Percentiles rank a stretch among this genome's conserved stretches.
These are phyloP conservation scores for Sophora flavescens DNA, from an alignment of 306 rosid genomes.

Conservation along the genomic window DNA sequence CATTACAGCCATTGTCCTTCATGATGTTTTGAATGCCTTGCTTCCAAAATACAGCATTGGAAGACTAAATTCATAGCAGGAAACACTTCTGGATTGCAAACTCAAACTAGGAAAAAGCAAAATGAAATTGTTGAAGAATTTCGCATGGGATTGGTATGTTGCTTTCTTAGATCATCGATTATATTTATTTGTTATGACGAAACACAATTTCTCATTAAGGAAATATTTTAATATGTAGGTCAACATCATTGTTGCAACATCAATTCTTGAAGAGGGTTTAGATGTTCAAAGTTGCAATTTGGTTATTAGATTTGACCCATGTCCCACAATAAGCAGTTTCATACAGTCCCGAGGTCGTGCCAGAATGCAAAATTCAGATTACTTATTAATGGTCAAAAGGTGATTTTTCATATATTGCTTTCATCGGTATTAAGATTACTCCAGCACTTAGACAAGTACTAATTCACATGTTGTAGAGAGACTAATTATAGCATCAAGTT, in stretches of 20 bases:
- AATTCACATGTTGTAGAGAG: constrained; percentile 26
- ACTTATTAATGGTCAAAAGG: constrained; percentile 82
- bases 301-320: constrained; percentile 91
- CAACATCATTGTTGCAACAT: constrained; percentile 90
- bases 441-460: not conserved
- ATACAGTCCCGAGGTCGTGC: constrained; percentile 97
- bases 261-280: constrained; percentile 95
- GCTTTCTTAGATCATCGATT: constrained; percentile 11
- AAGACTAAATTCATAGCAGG: constrained; percentile 83
- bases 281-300: constrained; percentile 91
- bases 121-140: constrained; percentile 83
- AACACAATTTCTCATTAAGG: constrained; percentile 32
- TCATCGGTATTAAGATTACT: not conserved
- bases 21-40: constrained; percentile 58
- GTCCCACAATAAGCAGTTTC: constrained; percentile 82
- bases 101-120: constrained; percentile 70
- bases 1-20: constrained; percentile 73
- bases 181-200: constrained; percentile 5
- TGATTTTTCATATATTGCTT: constrained; percentile 7
- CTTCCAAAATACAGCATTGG: constrained; percentile 79
- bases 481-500: not conserved
- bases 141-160: constrained; percentile 76
- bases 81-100: constrained; percentile 50
- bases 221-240: constrained; percentile 58
- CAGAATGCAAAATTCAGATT: constrained; percentile 79